Base-by-base conservation (phyloP, 2,329 filamentous ascomycete species). In the Ascochyta clinopodiicola region DNA sequence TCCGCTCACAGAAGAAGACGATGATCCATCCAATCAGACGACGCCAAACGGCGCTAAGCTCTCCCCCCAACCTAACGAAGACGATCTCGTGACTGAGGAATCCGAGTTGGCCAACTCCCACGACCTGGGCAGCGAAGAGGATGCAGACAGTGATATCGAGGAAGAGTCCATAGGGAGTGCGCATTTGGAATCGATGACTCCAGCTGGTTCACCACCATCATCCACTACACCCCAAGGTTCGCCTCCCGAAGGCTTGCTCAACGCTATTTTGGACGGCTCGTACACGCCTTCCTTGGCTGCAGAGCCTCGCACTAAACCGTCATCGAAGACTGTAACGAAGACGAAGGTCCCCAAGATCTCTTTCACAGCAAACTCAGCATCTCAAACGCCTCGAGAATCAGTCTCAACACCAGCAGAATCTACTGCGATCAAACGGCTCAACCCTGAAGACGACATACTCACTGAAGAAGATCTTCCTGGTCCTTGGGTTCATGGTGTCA, bases 381-480 rank as follows among this genome's bases (percentile, higher is more conserved):
- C 69, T 8, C 68, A 69, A 24, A 74, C 71, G 10, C 68, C 69
- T 9, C 63, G 60, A 29, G 66, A 69, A 1, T 56, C 57, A 17
- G 60, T 61, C 10, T 66, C 67, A 5, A 71, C 71, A 8, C 68
- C 67, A 5, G 61, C 63, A 9, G 63, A 67, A 17, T 51, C 60
- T 3, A 51, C 63, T 10, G 51, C 62, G 3, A 63, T 65, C 1
- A 68, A 59, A 53, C 50, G 69, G 13, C 56, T 76, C 2, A 55
- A 69, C 17, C 69, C 70, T 8, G 66, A 70, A 46, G 74, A 76
- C 29, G 74, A 75, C 48, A 51, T 66, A 15, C 61, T 77, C 1
- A 70, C 69, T 1, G 71, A 75, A 15, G 68, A 67, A 2, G 74
- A 77, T 51, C 65, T 77, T n/a, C 74, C 71, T 4, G 67, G 66